phyloP scores from a whole-genome alignment of 176 grass and related monocot species.

The Oryza glumipatula region DNA sequence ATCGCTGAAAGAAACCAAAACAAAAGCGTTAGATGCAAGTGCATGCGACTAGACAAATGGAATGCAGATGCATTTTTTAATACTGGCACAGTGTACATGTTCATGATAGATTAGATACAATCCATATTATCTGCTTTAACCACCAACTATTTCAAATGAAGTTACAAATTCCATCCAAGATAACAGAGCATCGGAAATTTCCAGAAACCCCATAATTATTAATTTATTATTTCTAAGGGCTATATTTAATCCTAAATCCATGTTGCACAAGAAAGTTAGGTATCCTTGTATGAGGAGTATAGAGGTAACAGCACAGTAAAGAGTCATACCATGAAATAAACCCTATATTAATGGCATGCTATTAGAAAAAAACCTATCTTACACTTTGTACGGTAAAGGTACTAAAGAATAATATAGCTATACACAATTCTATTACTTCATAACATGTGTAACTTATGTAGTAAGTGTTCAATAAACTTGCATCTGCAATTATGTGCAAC shows the following conservation, averaged over 20 bases:
- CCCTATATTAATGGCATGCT: too few species aligned
- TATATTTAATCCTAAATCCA: too few species aligned
- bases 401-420: background rate
- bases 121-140: background rate
- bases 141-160: slow-evolving; percentile 6
- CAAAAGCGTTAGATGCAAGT: slow-evolving; percentile 35
- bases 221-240: too few species aligned
- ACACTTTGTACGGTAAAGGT: too few species aligned
- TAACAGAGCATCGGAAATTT: background rate
- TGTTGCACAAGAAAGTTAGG: too few species aligned
- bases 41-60: background rate
- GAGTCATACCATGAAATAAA: too few species aligned
- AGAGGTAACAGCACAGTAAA: too few species aligned
- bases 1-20: slow-evolving; percentile 65
- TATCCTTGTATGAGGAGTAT: too few species aligned
- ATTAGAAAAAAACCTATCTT: too few species aligned
- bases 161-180: too few species aligned
- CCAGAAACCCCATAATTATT: background rate
- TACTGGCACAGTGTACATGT: background rate
- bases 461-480: slow-evolving; percentile 19
- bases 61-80: background rate
- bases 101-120: slow-evolving; percentile 12
- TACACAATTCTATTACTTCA: background rate
- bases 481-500: slow-evolving; percentile 30
- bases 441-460: background rate